Conservation (phyloP, 2,329 filamentous ascomycete species). For the Coniochaeta hoffmannii region DNA sequence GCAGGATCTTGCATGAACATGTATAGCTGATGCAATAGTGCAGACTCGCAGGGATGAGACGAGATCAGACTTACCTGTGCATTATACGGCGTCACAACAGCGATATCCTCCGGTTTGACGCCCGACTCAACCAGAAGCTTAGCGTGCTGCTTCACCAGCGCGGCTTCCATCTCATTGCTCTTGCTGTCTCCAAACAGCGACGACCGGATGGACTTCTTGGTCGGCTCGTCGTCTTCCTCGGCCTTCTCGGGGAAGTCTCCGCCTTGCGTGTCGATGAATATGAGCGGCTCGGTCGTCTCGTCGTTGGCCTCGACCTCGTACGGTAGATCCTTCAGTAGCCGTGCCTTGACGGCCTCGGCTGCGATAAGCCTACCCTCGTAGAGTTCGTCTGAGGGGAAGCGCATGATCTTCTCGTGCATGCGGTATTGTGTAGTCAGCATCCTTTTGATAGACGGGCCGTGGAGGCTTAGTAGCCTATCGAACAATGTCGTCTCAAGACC, state of each 20-base stretch:
- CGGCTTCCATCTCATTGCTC: constrained; percentile 86
- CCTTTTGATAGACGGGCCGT: constrained; percentile 77
- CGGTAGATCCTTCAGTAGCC: constrained; percentile 68
- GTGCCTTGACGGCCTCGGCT: constrained; percentile 66
- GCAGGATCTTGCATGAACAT: background rate
- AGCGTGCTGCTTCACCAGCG: constrained; percentile 73
- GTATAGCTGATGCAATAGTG: constrained; percentile 1
- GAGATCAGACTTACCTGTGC: constrained; percentile 57
- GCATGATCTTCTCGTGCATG: constrained; percentile 96
- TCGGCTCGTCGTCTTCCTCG: constrained; percentile 65
- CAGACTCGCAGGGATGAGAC: background rate
- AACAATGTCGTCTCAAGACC: constrained; percentile 87
- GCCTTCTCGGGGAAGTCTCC: constrained; percentile 81
- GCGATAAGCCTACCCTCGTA: constrained; percentile 80
- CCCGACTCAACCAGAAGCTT: constrained; percentile 68
- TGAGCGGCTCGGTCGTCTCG: constrained; percentile 77
- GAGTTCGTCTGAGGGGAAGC: constrained; percentile 81
- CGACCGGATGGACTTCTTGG: constrained; percentile 37
- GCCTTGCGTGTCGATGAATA: constrained; percentile 96
- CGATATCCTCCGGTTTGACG: constrained; percentile 76
- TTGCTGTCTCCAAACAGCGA: constrained; percentile 58
- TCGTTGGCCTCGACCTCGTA: constrained; percentile 75
- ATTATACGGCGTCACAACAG: constrained; percentile 93
- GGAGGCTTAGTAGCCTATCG: constrained; percentile 73
- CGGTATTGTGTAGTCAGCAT: constrained; percentile 98